Conservation (phyloP, 768 basidiomycete species). For the Daedaleopsis sinensis region DNA sequence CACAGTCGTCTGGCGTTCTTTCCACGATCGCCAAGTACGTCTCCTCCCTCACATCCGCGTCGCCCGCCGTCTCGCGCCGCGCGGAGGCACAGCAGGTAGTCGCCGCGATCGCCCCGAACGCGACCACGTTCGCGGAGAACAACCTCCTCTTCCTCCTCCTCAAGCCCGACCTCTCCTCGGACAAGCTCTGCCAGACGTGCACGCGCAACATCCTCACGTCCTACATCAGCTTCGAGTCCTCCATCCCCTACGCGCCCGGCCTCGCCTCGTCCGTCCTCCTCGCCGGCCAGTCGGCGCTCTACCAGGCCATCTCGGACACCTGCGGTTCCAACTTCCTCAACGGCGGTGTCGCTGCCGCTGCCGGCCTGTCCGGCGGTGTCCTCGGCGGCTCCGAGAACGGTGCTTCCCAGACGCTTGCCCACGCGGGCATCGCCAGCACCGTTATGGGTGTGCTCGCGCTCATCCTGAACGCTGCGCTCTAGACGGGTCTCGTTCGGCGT, state of each 20-base stretch:
- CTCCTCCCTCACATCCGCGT: slow-evolving; percentile 20
- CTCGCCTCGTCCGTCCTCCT: slow-evolving; percentile 66
- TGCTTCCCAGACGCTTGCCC: slow-evolving; percentile 31
- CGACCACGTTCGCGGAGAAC: slow-evolving; percentile 51
- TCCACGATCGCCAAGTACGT: slow-evolving; percentile 30
- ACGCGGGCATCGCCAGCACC: slow-evolving; percentile 34
- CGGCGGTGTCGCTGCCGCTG: slow-evolving; percentile 70
- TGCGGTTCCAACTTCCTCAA: slow-evolving; percentile 78
- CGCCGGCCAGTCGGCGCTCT: slow-evolving; percentile 64
- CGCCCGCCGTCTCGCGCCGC: slow-evolving; percentile 23
- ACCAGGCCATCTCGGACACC: slow-evolving; percentile 55
- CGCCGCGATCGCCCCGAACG: slow-evolving; percentile 49
- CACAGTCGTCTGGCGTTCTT: slow-evolving; percentile 18
- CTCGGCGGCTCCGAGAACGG: slow-evolving; percentile 32
- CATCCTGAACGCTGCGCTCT: slow-evolving; percentile 33
- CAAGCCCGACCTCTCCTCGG: slow-evolving; percentile 47
- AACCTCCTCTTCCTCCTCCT: slow-evolving; percentile 87
- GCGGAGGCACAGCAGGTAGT: slow-evolving; percentile 34
- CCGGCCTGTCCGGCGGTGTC: slow-evolving; percentile 48
- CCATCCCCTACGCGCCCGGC: slow-evolving; percentile 76
- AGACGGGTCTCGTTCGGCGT: slow-evolving; percentile 2
- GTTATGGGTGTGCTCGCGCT: slow-evolving; percentile 38
- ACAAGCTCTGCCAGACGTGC: slow-evolving; percentile 79
- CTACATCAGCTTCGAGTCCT: slow-evolving; percentile 78
- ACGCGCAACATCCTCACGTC: slow-evolving; percentile 72